phyloP scores from a whole-genome alignment of 208 protist genomes.

The Strigomonas culicis region DNA sequence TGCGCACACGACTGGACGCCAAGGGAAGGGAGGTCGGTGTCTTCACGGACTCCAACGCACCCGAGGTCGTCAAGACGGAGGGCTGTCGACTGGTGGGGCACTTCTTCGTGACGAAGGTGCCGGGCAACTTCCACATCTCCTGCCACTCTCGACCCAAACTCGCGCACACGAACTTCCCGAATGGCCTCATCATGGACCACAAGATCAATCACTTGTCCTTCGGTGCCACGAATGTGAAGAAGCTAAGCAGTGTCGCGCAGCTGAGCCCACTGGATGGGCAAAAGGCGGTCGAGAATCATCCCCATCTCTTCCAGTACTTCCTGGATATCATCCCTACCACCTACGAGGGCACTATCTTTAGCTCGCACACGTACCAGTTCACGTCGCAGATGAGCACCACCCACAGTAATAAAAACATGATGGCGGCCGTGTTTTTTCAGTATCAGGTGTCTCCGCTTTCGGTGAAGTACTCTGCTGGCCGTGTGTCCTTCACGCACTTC shows the following conservation, averaged over 20 bases:
- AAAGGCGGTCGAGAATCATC: constrained; percentile 5
- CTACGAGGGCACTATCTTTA: constrained; percentile 30
- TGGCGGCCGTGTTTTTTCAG: constrained; percentile 80
- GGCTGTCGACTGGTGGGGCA: constrained; percentile 34
- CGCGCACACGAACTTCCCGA: constrained; percentile 13
- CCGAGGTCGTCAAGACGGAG: constrained; percentile 17
- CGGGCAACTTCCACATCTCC: constrained; percentile 55
- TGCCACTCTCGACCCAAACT: constrained; percentile 22
- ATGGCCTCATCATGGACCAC: constrained; percentile 35
- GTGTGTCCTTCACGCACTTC: constrained; percentile 85
- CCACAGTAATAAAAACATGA: constrained; percentile 6
- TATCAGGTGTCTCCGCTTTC: constrained; percentile 92
- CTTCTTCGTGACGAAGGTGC: constrained; percentile 44
- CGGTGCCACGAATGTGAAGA: constrained; percentile 25
- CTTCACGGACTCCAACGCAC: constrained; percentile 6
- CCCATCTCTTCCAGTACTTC: constrained; percentile 33
- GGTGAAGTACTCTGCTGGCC: constrained; percentile 62
- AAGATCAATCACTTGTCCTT: constrained; percentile 36
- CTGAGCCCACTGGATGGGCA: constrained; percentile 30
- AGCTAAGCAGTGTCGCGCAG: constrained; percentile 12
- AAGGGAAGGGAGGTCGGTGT: constrained; percentile 14
- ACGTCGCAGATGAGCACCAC: constrained; percentile 20
- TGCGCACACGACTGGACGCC: constrained; percentile 20
- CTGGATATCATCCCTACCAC: constrained; percentile 47
- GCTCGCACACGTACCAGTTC: constrained; percentile 35